Conservation (phyloP, 1,284 basidiomycete species). For the Lignosus rhinocerotis region DNA sequence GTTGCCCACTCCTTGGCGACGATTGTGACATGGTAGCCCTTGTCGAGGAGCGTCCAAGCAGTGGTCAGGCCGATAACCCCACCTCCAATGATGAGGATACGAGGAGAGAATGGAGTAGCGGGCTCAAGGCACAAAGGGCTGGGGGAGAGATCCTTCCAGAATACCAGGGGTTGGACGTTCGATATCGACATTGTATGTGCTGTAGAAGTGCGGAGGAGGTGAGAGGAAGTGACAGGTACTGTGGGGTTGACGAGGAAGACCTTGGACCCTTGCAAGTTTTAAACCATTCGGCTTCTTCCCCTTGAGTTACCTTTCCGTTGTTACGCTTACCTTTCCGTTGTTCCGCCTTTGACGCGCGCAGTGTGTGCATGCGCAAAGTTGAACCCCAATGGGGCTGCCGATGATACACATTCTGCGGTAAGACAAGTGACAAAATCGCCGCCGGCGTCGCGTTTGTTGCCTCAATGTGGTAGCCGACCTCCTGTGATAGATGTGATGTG, state of each 20-base stretch:
- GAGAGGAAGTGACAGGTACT: neutral
- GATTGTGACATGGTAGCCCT: constrained; percentile 35
- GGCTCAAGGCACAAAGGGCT: constrained; percentile 2
- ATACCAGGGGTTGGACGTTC: constrained; percentile 5
- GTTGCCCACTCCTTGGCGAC: constrained; percentile 30
- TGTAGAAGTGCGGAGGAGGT: neutral
- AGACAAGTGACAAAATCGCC: neutral
- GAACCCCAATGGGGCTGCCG: too few species aligned
- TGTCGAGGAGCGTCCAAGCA: constrained; percentile 35
- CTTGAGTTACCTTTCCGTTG: neutral
- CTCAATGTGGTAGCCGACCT: neutral
- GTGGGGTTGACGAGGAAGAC: neutral
- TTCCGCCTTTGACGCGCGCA: neutral
- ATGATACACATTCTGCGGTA: neutral
- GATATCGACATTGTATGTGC: neutral
- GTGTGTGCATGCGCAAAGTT: neutral
- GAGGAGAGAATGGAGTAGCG: constrained; percentile 10
- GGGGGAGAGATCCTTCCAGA: constrained; percentile 13
- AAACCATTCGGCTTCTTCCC: neutral
- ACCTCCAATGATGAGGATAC: constrained; percentile 28
- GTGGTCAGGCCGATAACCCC: constrained; percentile 33
- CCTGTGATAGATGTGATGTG: neutral
- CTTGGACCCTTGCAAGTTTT: neutral
- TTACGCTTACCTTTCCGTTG: neutral
- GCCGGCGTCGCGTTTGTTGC: neutral